Base-by-base conservation (phyloP, 2,329 filamentous ascomycete genomes). In the Colletotrichum australisinense region DNA sequence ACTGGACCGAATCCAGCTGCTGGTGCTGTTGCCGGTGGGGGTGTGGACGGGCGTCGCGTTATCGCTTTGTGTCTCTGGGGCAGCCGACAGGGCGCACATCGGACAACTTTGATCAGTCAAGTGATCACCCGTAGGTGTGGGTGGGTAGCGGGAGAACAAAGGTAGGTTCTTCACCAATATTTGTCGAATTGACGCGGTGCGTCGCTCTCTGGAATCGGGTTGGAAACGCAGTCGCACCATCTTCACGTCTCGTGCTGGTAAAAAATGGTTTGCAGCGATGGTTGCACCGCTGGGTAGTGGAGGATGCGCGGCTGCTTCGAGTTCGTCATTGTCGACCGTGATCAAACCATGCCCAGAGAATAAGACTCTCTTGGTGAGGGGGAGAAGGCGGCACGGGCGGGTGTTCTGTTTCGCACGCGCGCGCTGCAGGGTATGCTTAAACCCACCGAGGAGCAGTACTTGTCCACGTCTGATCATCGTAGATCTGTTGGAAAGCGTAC, bases 61-160 rank as follows among this genome's bases (percentile, higher is more conserved):
- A 64, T 46, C 46, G 52, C 56, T 56, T 22, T 59, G 24, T 73
- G 16, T 53, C 26, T 32, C 58, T 42, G 71, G 49, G 63, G 46
- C 57, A 38, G 70, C 55, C 60, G 55, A 69, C 60, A 67, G 70
- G 66, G 67, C 55, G 55, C 32, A 53, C 22, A 55, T 59, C 49
- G 58, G 53, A 63, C 69, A 64, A 58, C 30, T 69, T 69, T 60
- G 26, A 57, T 70, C 70, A 65, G 62, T 74, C 68, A 67, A 74
- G 72, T 74, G 72, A 72, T 74, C 72, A 67, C 49, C 52, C 22
- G 63, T 52, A 52, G 53, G 68, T 71, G 72, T 74, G 72, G 49
- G 63, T 67, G 63, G 68, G 57, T 71, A 53, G 65, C 11, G 58
- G 53, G 55, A 60, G 66, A 65, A 73, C 70, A 65, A 62, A 69